Evolutionary conservation across 352 stramenopile species (phyloP).

Genomic region (Globisporangium middletonii): DNA sequence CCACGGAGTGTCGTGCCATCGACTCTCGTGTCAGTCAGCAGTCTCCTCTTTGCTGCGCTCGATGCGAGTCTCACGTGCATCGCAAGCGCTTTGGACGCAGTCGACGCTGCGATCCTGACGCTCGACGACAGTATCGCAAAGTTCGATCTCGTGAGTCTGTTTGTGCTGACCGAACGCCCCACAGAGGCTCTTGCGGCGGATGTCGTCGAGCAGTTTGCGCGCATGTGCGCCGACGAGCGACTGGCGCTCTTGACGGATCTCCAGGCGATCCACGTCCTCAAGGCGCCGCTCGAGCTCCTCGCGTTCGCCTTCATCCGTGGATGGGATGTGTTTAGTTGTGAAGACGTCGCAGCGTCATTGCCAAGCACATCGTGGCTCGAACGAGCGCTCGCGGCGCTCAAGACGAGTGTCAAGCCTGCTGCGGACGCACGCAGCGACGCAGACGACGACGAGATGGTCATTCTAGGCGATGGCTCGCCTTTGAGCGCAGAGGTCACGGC

Average conservation of each 20-base stretch:
- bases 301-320: conserved; percentile 28
- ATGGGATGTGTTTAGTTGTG: background rate
- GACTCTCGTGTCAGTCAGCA: conserved; percentile 11
- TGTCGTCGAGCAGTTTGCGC: conserved; percentile 19
- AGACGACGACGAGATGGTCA: background rate
- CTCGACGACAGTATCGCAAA: conserved; percentile 29
- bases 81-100: background rate
- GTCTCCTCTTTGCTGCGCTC: conserved; percentile 23
- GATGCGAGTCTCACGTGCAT: conserved; percentile 14
- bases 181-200: conserved; percentile 13
- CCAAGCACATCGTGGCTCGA: conserved; percentile 3
- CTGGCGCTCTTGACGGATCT: conserved; percentile 14
- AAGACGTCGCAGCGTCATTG: background rate
- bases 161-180: conserved; percentile 3
- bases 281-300: conserved; percentile 36
- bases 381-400: conserved; percentile 6
- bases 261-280: conserved; percentile 28
- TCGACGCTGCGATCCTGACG: conserved; percentile 28
- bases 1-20: background rate
- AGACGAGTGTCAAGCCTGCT: background rate
- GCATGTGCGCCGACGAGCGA: conserved; percentile 5
- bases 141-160: conserved; percentile 33
- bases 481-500: conserved; percentile 2
- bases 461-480: too few species aligned
- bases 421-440: conserved; percentile 1